Evolutionary conservation across 169 alveolate genomes (phyloP).

Genomic region (Plasmodium coatneyi): DNA sequence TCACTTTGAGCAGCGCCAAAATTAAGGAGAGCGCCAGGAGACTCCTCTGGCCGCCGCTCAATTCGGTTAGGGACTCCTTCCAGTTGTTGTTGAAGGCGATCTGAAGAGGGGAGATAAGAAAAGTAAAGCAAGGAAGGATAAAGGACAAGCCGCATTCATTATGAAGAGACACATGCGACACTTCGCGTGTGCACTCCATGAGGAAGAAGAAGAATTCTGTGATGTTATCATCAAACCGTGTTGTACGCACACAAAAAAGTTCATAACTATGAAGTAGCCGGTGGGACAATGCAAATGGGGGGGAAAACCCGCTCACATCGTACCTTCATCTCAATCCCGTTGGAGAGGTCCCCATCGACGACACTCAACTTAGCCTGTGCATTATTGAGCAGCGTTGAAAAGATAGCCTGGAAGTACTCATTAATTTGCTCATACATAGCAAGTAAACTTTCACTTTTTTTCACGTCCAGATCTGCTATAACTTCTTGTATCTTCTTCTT

Average conservation of each 20-base stretch:
- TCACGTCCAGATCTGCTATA: conserved; percentile 93
- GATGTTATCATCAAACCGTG: background rate
- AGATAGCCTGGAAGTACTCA: conserved; percentile 93
- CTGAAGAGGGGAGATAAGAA: conserved; percentile 78
- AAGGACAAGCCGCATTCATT: background rate
- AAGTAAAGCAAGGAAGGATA: background rate
- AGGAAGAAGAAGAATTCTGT: background rate
- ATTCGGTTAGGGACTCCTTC: conserved; percentile 93
- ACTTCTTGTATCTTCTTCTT: conserved; percentile 92
- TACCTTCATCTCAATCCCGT: conserved; percentile 89
- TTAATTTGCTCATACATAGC: conserved; percentile 92
- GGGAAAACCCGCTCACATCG: background rate
- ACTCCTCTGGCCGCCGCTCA: conserved; percentile 97
- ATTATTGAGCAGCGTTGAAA: conserved; percentile 93
- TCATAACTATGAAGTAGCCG: background rate
- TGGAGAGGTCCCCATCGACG: conserved; percentile 84
- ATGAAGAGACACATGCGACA: background rate
- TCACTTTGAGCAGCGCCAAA: conserved; percentile 95
- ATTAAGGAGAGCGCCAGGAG: conserved; percentile 97
- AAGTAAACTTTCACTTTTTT: conserved; percentile 91
- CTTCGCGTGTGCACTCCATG: background rate
- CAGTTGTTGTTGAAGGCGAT: conserved; percentile 94
- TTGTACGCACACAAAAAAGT: background rate
- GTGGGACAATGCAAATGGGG: background rate
- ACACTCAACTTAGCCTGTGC: conserved; percentile 94